Conservation (phyloP, 2,329 filamentous ascomycete genomes). For the Trichoderma hamatum region DNA sequence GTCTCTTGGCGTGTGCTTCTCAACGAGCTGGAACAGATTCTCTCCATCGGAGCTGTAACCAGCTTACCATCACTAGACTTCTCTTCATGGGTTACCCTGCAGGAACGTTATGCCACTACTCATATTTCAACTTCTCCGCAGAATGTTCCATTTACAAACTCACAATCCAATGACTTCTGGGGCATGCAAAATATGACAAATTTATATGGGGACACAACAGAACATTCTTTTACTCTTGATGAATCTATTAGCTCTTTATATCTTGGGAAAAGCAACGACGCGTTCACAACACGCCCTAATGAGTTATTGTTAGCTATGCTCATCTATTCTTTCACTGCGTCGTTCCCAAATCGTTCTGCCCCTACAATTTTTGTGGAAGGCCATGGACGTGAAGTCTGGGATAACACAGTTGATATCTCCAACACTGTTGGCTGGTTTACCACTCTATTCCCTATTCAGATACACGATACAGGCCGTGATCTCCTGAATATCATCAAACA, state of each 20-base stretch:
- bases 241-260: background rate
- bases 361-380: conserved; percentile 39
- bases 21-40: conserved; percentile 23
- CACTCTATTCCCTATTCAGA: conserved; percentile 36
- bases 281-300: conserved; percentile 23
- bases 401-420: conserved; percentile 36
- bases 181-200: background rate
- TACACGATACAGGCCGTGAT: background rate
- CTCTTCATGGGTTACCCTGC: background rate
- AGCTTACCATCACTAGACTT: background rate
- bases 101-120: conserved; percentile 1
- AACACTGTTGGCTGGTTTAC: conserved; percentile 44
- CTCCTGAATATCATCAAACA: conserved; percentile 27
- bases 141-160: background rate
- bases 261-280: conserved; percentile 21
- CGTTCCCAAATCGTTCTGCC: conserved; percentile 34
- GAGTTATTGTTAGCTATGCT: conserved; percentile 33
- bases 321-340: conserved; percentile 31
- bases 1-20: conserved; percentile 30
- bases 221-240: conserved; percentile 18
- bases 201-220: background rate
- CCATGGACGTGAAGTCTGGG: conserved; percentile 41
- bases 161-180: background rate
- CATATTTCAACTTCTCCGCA: too few relatives aligned
- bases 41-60: background rate